Evolutionary conservation across 352 stramenopile genomes (phyloP), one percentile per base, ranked within the genome.

Genomic region (Halophytophthora polymorphica): DNA sequence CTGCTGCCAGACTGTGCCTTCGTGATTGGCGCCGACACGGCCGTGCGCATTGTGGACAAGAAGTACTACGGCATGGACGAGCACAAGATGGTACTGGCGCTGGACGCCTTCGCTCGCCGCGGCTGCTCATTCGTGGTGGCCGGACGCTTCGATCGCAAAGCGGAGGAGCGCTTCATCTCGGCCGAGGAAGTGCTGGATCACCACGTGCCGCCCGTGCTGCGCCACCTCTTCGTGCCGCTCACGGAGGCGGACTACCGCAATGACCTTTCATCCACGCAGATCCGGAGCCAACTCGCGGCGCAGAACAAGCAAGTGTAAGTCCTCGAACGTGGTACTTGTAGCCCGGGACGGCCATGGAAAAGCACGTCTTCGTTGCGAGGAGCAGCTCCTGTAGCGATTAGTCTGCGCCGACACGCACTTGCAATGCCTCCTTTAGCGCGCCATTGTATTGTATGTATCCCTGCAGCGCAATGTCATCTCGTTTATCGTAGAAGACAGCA

Each of bases 1-100:
- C 33, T 97, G 1, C 78, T 97, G 22, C 64, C 67, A 28, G 56
- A 64, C 13, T 96, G 86, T 25, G 64, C 66, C 14, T 96, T 97
- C 40, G 63, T 95, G 13, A 83, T 97, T 51, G 90, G 90, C 22
- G 90, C 85, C 8, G 90, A 97, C 42, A 97, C 90, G 8, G 82
- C 85, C 8, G 61, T 90, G 34, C 80, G 90, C 6, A 69, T 97
- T 19, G 66, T 97, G 11, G 77, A 97, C 66, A 82, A 86, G 29
- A 97, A 96, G 48, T 97, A 97, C 54, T 97, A 97, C 49, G 73
- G 61, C 23, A 74, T 79, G 54, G 69, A 91, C 48, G 64, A 77
- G 48, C 64, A 80, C 45, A 71, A 81, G 45, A 95, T 97, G 76
- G 65, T 85, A 22, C 50, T 89, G 43, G 72, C 83, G 2, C 50